Base-by-base conservation (phyloP, 2,329 filamentous ascomycete genomes). In the Elsinoe necatrix region DNA sequence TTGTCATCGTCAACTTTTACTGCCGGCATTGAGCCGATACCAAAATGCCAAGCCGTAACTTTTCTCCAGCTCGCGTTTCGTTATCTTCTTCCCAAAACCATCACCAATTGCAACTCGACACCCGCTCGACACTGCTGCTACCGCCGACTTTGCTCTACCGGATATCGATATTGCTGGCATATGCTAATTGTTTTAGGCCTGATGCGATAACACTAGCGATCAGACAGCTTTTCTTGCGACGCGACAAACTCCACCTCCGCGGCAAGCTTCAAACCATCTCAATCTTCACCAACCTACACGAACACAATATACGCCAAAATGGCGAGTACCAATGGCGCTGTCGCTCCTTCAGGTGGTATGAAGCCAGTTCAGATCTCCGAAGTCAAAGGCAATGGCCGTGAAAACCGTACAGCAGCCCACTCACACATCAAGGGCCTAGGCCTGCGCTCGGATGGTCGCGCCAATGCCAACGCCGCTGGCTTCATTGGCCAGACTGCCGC, bases 391-490 rank as follows among this genome's bases (percentile, higher is more conserved):
- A 66, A 64, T 55, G 62, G 65, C 16, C 90, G 93, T 77, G 92
- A 96, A 73, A 93, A 95, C 76, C 85, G 93, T 69, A 98, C 93
- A 48, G 92, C 93, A 60, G 87, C 92, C 65, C 93, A 98, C 75
- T 96, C 92, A 55, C 93, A 98, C 74, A 98, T 98, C 80, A 95
- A 90, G 71, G 93, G 93, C 54, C 80, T 98, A 39, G 93, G 93
- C 16, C 75, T 98, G 64, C 87, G 88, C 68, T 71, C 82, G 51
- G 89, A 95, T 83, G 93, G 93, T 61, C 85, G 81, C 54, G 89
- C 93, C 61, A 91, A 95, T 69, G 81, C 81, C 62, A 81, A 87
- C 60, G 81, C 83, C 31, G 82, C 83, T 63, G 93, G 93, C 34
- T 98, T 97, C 67, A 85, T 97, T 50, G 93, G 93, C 54, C 93